Conservation (phyloP, 352 stramenopile species). For the Phytophthora citricola region DNA sequence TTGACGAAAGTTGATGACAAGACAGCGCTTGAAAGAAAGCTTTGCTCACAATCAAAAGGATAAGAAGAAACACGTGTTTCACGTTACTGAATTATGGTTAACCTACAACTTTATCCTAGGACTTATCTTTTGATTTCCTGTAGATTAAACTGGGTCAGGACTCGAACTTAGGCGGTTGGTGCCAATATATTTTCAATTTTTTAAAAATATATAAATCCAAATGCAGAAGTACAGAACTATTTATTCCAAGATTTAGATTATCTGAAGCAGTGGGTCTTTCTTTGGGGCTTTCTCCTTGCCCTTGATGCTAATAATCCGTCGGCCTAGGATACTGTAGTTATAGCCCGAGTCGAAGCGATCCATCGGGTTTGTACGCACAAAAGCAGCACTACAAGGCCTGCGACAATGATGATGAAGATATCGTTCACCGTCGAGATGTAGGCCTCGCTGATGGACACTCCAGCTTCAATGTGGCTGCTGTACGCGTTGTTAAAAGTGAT, state of each 20-base stretch:
- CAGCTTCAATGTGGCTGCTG: slow-evolving; percentile 40
- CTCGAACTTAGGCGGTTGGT: no score
- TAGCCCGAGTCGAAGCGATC: slow-evolving; percentile 78
- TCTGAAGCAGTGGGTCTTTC: slow-evolving; percentile 37
- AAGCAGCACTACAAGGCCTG: slow-evolving; percentile 57
- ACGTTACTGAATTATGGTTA: no score
- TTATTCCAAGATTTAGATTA: slow-evolving; percentile 13
- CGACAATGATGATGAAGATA: slow-evolving; percentile 65
- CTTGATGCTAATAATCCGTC: slow-evolving; percentile 66
- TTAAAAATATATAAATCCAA: no score
- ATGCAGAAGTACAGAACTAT: no score
- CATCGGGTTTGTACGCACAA: slow-evolving; percentile 68
- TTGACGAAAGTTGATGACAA: no score
- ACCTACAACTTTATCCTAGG: no score
- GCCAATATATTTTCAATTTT: no score
- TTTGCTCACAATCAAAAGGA: no score
- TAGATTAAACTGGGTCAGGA: no score
- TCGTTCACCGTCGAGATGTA: slow-evolving; percentile 78
- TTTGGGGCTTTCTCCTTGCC: slow-evolving; percentile 38
- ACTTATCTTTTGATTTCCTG: no score
- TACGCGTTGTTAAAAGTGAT: slow-evolving; percentile 76
- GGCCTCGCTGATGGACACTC: slow-evolving; percentile 48
- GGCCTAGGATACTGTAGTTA: slow-evolving; percentile 68
- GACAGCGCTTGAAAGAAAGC: no score
- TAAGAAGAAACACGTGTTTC: no score